Percentiles rank a stretch among this genome's conserved stretches.
These are phyloP conservation scores for Jackrogersella minutella DNA, from an alignment of 495 filamentous ascomycete species.

Conservation along the genomic window DNA sequence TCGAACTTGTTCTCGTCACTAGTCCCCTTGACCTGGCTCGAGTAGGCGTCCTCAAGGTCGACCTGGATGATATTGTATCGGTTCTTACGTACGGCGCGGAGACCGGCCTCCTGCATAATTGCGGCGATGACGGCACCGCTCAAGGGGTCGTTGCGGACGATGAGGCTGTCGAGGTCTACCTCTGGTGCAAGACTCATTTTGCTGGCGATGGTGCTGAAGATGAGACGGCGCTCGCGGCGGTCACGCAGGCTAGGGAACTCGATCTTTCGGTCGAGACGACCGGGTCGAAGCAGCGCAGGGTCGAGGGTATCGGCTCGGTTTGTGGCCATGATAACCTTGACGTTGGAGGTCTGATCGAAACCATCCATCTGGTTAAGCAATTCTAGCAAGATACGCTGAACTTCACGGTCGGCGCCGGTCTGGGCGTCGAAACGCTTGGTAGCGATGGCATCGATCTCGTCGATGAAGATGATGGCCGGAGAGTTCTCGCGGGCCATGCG, in stretches of 20 bases:
- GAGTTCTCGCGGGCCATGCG: conserved; percentile 98
- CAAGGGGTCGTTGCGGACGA: conserved; percentile 94
- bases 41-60: conserved; percentile 95
- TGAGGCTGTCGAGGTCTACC: conserved; percentile 93
- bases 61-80: conserved; percentile 97
- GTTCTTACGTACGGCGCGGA: conserved; percentile 96
- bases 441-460: conserved; percentile 98
- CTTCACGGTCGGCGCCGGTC: conserved; percentile 95
- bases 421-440: conserved; percentile 99
- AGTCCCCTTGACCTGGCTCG: conserved; percentile 90
- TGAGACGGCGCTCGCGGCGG: conserved; percentile 89
- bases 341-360: conserved; percentile 97
- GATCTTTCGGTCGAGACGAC: conserved; percentile 96
- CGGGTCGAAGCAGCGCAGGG: conserved; percentile 90
- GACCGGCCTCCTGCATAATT: conserved; percentile 98
- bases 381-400: conserved; percentile 96
- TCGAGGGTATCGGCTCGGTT: conserved; percentile 98
- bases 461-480: conserved; percentile 98
- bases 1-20: conserved; percentile 81
- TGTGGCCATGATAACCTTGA: conserved; percentile 99
- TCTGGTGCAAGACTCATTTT: conserved; percentile 98
- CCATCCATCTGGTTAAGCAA: conserved; percentile 99
- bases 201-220: conserved; percentile 92
- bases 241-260: conserved; percentile 94
- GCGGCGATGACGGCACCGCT: conserved; percentile 96